phyloP scores from a whole-genome alignment of 2,329 filamentous ascomycete genomes.

The Cordyceps tenuipes region DNA sequence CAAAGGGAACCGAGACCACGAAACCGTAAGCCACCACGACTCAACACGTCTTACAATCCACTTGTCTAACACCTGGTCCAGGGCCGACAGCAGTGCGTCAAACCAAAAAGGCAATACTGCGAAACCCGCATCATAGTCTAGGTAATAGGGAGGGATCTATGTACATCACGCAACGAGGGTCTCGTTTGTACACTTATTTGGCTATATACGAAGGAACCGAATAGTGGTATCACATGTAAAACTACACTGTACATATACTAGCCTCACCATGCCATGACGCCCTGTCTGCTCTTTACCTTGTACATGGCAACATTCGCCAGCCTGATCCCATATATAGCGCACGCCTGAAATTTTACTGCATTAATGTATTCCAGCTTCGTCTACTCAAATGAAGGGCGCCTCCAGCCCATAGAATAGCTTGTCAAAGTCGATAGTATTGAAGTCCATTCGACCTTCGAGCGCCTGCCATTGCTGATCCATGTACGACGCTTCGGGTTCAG shows the following conservation, averaged over 20 bases:
- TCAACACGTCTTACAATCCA: background rate
- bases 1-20: background rate
- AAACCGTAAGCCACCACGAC: background rate
- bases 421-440: conserved; percentile 29
- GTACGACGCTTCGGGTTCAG: conserved; percentile 14
- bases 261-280: background rate
- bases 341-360: background rate
- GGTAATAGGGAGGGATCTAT: background rate
- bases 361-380: no score
- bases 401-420: conserved; percentile 27
- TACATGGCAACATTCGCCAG: background rate
- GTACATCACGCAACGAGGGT: background rate
- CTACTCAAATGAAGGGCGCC: conserved; percentile 22
- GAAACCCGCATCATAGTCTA: conserved; percentile 1
- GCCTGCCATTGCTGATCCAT: conserved; percentile 21
- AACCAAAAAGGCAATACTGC: background rate
- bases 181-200: background rate
- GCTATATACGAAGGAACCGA: background rate
- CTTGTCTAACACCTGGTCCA: background rate
- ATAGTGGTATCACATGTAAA: background rate
- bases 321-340: background rate
- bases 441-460: conserved; percentile 22
- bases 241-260: background rate
- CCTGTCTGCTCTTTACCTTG: background rate
- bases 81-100: background rate